Evolutionary conservation across 2,329 filamentous ascomycete species (phyloP), one percentile per base, ranked within the genome.

Genomic region (Sordariomycetes sp.): DNA sequence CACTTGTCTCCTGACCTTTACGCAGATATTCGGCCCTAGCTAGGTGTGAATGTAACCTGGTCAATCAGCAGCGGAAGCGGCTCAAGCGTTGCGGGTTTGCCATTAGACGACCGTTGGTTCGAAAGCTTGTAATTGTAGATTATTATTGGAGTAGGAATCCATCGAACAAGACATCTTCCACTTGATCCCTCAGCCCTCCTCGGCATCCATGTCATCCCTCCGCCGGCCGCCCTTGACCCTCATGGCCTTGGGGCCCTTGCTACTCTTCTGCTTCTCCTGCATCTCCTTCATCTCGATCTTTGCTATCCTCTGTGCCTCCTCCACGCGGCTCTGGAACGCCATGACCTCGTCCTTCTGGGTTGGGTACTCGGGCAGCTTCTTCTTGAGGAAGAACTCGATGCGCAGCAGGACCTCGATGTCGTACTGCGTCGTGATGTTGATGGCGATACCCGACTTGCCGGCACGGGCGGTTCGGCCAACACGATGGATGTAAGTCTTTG

Each of bases 401-500:
- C 86, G 68, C 48, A 81, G 62, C 59, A 76, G 93, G 23, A 92
- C 71, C 54, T 88, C 84, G 2, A 88, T 63, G 48, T 94, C 87
- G 46, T 93, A 94, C 57, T 94, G 87, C 1, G 85, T 94, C 5
- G 92, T 80, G 8, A 95, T 62, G 34, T 70, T 85, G 30, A 94
- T 72, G 8, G 87, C 86, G 28, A 85, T 74, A 32, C 88, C 88
- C 2, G 79, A 80, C 54, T 88, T 88, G 20, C 87, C 87, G 0
- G 87, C 87, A 57, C 87, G 76, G 0, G 87, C 87, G 1, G 87
- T 94, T 45, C 87, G 81, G 15, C 87, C 87, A 1, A 94, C 86
- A 34, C 87, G 74, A 57, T 94, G 87, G 21, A 94, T 82, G 48
- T 94, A 94, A 0, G 87, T 94, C 59, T 94, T 93, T 47, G 76